Conservation (phyloP, 2,329 filamentous ascomycete species). For the Exophiala alcalophila region DNA sequence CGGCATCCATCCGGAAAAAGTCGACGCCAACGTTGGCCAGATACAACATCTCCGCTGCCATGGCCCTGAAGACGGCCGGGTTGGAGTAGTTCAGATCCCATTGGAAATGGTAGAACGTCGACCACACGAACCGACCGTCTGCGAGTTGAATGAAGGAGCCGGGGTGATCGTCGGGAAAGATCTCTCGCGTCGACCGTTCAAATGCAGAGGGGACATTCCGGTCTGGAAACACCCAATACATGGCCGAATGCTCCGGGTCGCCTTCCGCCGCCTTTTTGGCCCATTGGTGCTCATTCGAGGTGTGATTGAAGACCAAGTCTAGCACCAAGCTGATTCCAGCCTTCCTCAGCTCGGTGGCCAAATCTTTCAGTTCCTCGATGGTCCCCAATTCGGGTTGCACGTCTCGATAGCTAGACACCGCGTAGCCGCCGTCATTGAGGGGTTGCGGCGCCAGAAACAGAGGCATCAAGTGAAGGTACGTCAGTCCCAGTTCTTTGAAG, state of each 20-base stretch:
- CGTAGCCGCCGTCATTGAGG: conserved; percentile 29
- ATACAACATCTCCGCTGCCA: conserved; percentile 30
- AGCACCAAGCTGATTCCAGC: conserved; percentile 28
- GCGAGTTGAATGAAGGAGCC: conserved; percentile 30
- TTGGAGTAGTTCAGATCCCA: conserved; percentile 31
- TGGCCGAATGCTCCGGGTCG: conserved; percentile 28
- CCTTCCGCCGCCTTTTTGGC: conserved; percentile 27
- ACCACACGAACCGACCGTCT: conserved; percentile 29
- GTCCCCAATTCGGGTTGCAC: conserved; percentile 24
- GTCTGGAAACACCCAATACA: conserved; percentile 31
- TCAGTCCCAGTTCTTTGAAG: conserved; percentile 30
- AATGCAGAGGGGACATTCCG: conserved; percentile 28
- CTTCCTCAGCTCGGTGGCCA: conserved; percentile 27
- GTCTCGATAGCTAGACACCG: conserved; percentile 29
- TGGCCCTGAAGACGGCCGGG: conserved; percentile 27
- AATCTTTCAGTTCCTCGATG: conserved; percentile 25
- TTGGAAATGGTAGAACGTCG: conserved; percentile 30
- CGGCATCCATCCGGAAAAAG: conserved; percentile 30
- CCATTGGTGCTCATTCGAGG: conserved; percentile 29
- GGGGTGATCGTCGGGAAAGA: conserved; percentile 29
- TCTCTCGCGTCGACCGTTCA: conserved; percentile 26
- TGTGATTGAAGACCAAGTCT: conserved; percentile 30
- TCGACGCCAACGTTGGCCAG: conserved; percentile 29
- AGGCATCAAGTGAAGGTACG: conserved; percentile 29
- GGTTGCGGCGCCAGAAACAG: conserved; percentile 27